A percentile compares a stretch with the other conserved stretches of the same genome.
These are phyloP conservation scores for Amanita jacksonii DNA, from an alignment of 768 basidiomycete species.

Conservation along the genomic window DNA sequence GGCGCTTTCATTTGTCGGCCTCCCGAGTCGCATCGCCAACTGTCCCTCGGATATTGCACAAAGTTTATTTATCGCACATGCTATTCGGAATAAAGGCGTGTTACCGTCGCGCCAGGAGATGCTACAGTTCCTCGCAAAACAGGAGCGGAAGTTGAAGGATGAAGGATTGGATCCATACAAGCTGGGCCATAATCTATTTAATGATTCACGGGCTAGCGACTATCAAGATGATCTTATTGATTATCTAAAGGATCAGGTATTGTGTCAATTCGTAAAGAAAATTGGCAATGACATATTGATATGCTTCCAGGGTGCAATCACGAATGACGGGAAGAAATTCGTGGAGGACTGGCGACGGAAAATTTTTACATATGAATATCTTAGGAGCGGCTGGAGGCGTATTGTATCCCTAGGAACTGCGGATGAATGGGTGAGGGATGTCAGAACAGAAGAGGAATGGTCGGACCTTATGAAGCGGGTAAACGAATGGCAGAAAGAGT, in stretches of 20 bases:
- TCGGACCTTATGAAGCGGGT: constrained; percentile 36
- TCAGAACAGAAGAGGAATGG: constrained; percentile 44
- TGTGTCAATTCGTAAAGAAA: neutral
- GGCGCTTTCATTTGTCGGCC: constrained; percentile 46
- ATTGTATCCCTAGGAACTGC: constrained; percentile 31
- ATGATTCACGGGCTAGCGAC: constrained; percentile 21
- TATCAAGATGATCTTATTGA: constrained; percentile 32
- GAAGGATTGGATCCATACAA: constrained; percentile 39
- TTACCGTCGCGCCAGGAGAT: constrained; percentile 31
- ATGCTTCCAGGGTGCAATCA: constrained; percentile 25
- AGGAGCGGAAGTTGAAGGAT: constrained; percentile 30
- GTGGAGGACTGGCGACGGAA: constrained; percentile 42
- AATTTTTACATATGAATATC: constrained; percentile 20
- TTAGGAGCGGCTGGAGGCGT: constrained; percentile 35
- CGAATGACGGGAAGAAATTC: constrained; percentile 31
- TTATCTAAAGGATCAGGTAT: constrained; percentile 23
- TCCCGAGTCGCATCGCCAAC: constrained; percentile 38
- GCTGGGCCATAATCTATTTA: constrained; percentile 36
- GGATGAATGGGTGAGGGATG: constrained; percentile 36
- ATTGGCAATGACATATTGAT: neutral
- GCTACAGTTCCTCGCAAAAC: constrained; percentile 28
- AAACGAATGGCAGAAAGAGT: constrained; percentile 40
- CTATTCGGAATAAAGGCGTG: constrained; percentile 30
- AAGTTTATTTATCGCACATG: constrained; percentile 35
- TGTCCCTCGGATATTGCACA: constrained; percentile 43